phyloP scores from a whole-genome alignment of 305 asterid species.

The Fraxinus greggii region DNA sequence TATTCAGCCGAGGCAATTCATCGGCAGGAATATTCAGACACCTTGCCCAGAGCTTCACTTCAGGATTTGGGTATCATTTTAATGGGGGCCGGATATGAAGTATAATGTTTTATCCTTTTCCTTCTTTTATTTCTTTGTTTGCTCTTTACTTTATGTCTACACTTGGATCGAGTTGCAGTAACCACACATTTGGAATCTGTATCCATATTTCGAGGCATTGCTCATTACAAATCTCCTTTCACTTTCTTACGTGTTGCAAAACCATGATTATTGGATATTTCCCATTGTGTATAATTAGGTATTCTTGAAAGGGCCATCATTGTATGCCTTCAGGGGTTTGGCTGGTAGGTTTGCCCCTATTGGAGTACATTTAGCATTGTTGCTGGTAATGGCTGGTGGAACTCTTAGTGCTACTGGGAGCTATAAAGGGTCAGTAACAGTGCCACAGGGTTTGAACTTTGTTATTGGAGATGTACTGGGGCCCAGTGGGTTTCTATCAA shows the following conservation, averaged over 20 bases:
- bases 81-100: conserved; percentile 87
- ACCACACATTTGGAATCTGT: neutral
- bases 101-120: conserved; percentile 26
- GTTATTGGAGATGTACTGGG: conserved; percentile 64
- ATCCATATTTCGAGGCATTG: neutral
- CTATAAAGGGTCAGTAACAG: conserved; percentile 67
- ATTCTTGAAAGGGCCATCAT: conserved; percentile 69
- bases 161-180: neutral
- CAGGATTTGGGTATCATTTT: conserved; percentile 67
- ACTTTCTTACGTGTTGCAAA: conserved; percentile 4
- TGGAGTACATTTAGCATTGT: conserved; percentile 74
- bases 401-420: conserved; percentile 75
- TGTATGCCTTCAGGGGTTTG: conserved; percentile 77
- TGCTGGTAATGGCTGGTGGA: conserved; percentile 77
- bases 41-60: conserved; percentile 67
- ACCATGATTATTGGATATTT: conserved; percentile 1
- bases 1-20: conserved; percentile 54
- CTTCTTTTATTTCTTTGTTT: conserved; percentile 2
- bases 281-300: conserved; percentile 43
- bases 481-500: conserved; percentile 64
- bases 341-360: conserved; percentile 79
- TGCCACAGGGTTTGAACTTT: conserved; percentile 77
- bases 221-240: neutral
- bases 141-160: neutral
- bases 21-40: conserved; percentile 64